Base-by-base conservation (phyloP, 176 grass and related monocot species). In the Avena sativa region DNA sequence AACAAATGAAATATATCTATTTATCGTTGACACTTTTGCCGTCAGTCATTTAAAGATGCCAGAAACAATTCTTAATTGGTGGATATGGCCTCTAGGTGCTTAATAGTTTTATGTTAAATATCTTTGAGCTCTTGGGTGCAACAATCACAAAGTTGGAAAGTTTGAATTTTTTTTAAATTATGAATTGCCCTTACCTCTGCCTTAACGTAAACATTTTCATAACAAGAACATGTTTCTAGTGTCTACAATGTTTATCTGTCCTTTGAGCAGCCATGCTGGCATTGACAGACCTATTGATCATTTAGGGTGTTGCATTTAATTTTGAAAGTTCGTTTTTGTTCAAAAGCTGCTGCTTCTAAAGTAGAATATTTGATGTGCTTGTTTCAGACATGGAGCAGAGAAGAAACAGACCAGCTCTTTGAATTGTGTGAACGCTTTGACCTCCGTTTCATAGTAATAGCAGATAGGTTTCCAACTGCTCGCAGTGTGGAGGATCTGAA, bases 331-430 rank as follows among this genome's bases (percentile, higher is more conserved):
- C 2, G 25, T 59, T 74, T 56, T 57, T 76, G 8, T 74, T 79
- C 51, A n/a, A 12, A 9, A 2, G 62, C 69, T 56, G 8, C 26
- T 76, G 15, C 52, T 87, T 83, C 83, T 10, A 16, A 55, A 72
- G 50, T 34, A 23, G 86, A 89, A 66, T 30, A 47, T 85, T 74
- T 86, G 52, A 71, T 87, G 48, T 88, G 32, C 32, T 85, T 76
- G 65, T 83, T 79, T 91, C 87, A 96, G 96, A 83, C 74, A 82
- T 98, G 96, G 93, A 96, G 78, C 82, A 98, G 71, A 78, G 92
- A 98, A 88, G 96, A 98, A 96, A 98, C 96, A 70, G 92, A 98
- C 51, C 80, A 94, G 71, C 84, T 98, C 28, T 94, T 98, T 87
- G 93, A 98, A 63, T 79, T 98, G 76, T 94, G 96, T 56, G 87